These are phyloP conservation scores for Aechmea fasciata DNA, from an alignment of 176 grass and related monocot species.

Conservation along the genomic window DNA sequence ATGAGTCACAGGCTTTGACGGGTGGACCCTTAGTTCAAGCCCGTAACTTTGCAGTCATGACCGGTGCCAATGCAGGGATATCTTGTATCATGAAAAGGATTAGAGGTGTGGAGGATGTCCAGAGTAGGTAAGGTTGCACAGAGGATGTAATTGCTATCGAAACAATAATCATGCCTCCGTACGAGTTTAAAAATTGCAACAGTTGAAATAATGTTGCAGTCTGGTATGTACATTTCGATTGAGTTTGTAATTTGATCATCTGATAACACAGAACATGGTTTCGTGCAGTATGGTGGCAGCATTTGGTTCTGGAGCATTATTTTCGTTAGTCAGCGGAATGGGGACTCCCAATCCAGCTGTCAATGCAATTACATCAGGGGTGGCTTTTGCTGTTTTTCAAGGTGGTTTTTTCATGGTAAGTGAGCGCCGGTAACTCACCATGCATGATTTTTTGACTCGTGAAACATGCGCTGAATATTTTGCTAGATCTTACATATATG, in stretches of 20 bases:
- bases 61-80: slow-evolving; percentile 66
- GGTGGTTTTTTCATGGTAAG: slow-evolving; percentile 87
- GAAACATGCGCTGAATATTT: no score
- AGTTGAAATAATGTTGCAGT: slow-evolving; percentile 9
- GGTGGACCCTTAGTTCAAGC: slow-evolving; percentile 71
- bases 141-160: slow-evolving; percentile 42
- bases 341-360: slow-evolving; percentile 50
- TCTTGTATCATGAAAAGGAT: slow-evolving; percentile 89
- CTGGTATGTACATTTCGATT: no score
- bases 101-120: slow-evolving; percentile 66
- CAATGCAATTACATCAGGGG: slow-evolving; percentile 37
- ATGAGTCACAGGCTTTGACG: slow-evolving; percentile 53
- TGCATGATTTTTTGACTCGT: not conserved
- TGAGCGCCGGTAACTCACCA: not conserved
- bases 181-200: no score
- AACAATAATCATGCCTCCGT: no score
- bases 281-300: slow-evolving; percentile 56
- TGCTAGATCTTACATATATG: not conserved
- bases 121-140: slow-evolving; percentile 47
- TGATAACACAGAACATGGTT: no score
- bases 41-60: slow-evolving; percentile 91
- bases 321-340: slow-evolving; percentile 88
- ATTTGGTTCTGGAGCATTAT: slow-evolving; percentile 87
- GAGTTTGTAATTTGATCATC: no score
- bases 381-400: slow-evolving; percentile 79